These are phyloP conservation scores for Fonsecaea erecta DNA, from an alignment of 2,329 filamentous ascomycete genomes.

Conservation along the genomic window DNA sequence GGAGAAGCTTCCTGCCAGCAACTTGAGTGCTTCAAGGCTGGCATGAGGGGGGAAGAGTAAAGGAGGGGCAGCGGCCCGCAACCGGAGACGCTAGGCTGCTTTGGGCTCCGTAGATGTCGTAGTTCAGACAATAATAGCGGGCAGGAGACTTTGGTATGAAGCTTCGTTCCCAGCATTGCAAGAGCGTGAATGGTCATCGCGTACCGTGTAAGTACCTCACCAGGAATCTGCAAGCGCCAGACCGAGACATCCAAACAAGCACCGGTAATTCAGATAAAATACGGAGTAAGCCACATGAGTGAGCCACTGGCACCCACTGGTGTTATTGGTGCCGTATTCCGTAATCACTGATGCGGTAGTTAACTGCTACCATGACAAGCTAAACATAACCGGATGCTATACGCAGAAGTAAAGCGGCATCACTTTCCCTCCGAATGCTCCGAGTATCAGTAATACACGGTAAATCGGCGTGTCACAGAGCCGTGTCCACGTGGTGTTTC, in stretches of 20 bases:
- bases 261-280: neutral
- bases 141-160: neutral
- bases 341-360: neutral
- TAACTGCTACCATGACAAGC: conserved; percentile 7
- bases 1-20: neutral
- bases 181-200: conserved; percentile 13
- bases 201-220: neutral
- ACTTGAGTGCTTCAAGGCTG: neutral
- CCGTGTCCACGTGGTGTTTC: neutral
- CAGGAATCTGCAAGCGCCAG: neutral
- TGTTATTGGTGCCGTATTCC: neutral
- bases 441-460: conserved; percentile 12
- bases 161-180: neutral
- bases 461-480: neutral
- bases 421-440: neutral
- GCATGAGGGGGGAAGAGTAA: neutral
- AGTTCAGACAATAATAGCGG: neutral
- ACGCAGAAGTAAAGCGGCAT: neutral
- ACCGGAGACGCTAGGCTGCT: neutral
- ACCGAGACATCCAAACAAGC: neutral
- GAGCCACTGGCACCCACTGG: neutral
- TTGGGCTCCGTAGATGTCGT: neutral
- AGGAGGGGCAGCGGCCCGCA: conserved; percentile 9
- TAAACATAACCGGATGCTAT: neutral
- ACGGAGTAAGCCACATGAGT: neutral